Conservation (phyloP, 805 yeast species). For the Pichia heedii region DNA sequence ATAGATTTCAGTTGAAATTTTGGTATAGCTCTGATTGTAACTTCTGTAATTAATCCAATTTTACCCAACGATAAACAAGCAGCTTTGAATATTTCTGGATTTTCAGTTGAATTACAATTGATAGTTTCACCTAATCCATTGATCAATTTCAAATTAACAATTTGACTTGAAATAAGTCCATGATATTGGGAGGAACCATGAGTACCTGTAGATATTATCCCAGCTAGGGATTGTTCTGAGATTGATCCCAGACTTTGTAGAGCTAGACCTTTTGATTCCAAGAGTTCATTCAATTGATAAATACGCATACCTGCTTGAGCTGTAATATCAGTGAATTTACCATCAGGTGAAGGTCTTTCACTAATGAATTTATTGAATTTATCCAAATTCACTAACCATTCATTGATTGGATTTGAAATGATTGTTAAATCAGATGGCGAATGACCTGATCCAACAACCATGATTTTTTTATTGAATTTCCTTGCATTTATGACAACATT, state of each 20-base stretch:
- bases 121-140: conserved; percentile 69
- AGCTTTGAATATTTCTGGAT: conserved; percentile 64
- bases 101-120: conserved; percentile 55
- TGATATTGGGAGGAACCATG: conserved; percentile 94
- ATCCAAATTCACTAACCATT: conserved; percentile 85
- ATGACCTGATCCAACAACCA: conserved; percentile 89
- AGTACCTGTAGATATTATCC: conserved; percentile 94
- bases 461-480: conserved; percentile 49
- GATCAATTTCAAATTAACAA: conserved; percentile 68
- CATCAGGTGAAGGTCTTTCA: conserved; percentile 41
- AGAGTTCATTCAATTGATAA: conserved; percentile 58
- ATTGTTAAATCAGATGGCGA: conserved; percentile 89
- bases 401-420: conserved; percentile 42
- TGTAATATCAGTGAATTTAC: conserved; percentile 74
- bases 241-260: conserved; percentile 90
- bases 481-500: conserved; percentile 61
- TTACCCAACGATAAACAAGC: conserved; percentile 83
- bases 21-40: conserved; percentile 79
- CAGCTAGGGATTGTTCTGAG: conserved; percentile 88
- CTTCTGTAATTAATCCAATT: conserved; percentile 80
- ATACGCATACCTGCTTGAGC: conserved; percentile 92
- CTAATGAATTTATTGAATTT: conserved; percentile 46
- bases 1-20: conserved; percentile 69
- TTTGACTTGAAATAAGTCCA: conserved; percentile 81
- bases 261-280: conserved; percentile 60